Evolutionary conservation across 2,329 filamentous ascomycete genomes (phyloP).

Genomic region (Colletotrichum shisoi): DNA sequence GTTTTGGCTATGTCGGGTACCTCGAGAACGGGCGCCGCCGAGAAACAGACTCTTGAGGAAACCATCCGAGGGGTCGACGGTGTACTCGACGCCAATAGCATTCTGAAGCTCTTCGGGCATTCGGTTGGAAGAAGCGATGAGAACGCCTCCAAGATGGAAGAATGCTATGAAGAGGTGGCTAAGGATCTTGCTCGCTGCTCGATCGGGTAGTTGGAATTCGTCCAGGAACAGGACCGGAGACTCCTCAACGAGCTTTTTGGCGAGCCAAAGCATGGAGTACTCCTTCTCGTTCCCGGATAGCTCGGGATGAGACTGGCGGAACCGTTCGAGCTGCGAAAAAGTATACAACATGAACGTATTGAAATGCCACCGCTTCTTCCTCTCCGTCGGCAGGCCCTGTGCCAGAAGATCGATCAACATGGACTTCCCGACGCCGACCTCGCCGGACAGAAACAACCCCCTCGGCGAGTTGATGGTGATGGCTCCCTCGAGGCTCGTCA

Average conservation of each 20-base stretch:
- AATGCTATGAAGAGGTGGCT: slow-evolving; percentile 81
- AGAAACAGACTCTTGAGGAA: slow-evolving; percentile 57
- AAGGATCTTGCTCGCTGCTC: slow-evolving; percentile 78
- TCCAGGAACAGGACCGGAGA: slow-evolving; percentile 82
- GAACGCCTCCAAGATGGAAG: slow-evolving; percentile 81
- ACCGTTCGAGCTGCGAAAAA: slow-evolving; percentile 73
- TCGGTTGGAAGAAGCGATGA: slow-evolving; percentile 81
- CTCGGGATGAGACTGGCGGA: slow-evolving; percentile 56
- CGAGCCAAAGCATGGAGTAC: slow-evolving; percentile 76
- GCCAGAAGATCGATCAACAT: slow-evolving; percentile 88
- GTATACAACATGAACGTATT: slow-evolving; percentile 86
- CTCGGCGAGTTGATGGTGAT: slow-evolving; percentile 75
- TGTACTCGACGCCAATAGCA: slow-evolving; percentile 74
- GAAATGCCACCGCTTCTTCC: slow-evolving; percentile 82
- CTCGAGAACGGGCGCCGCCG: slow-evolving; percentile 44
- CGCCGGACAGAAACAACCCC: slow-evolving; percentile 79
- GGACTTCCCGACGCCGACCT: slow-evolving; percentile 83
- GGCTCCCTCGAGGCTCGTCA: slow-evolving; percentile 75
- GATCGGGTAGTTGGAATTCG: slow-evolving; percentile 83
- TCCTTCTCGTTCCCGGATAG: slow-evolving; percentile 52
- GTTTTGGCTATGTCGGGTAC: slow-evolving; percentile 66
- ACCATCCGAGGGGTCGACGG: slow-evolving; percentile 62
- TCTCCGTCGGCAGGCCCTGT: slow-evolving; percentile 74
- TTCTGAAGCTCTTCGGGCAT: slow-evolving; percentile 84
- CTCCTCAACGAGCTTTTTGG: slow-evolving; percentile 76